Base-by-base conservation (phyloP, 2,329 filamentous ascomycete species). In the Penicillium sp. region DNA sequence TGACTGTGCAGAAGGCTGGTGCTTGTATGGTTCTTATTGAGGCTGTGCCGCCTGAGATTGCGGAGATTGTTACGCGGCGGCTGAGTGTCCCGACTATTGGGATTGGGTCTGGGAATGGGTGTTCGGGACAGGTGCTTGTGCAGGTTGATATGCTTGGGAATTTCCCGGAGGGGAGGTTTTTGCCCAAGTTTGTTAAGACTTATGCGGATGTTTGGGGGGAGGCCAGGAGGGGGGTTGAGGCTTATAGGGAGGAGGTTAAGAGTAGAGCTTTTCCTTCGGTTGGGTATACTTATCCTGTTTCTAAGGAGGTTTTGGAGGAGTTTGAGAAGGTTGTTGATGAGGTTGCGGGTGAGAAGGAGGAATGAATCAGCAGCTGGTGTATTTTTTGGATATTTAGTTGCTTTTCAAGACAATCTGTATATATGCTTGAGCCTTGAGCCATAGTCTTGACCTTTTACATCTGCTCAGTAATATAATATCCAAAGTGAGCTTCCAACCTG, bases 161-260 rank as follows among this genome's bases (percentile, higher is more conserved):
- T 75, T 97, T 93, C 67, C 92, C 93, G 1, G 91, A 91, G 0
- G 94, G 93, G 0, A 82, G 93, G 17, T 94, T 92, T 73, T 77
- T 97, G 52, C 93, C 93, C 50, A 97, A 96, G 74, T 99, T 99
- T 71, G 93, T 97, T 62, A 97, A 96, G 80, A 86, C 89, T 74
- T 99, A 94, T 73, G 93, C 91, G 38, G 84, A 96, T 74, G 89
- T 97, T 3, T 99, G 93, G 92, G 81, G 81, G 4, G 92, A 96
- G 78, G 87, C 86, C 43, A 77, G 88, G 66, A 83, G 78, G 62
- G 93, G 92, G 4, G 89, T 97, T 59, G 84, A 89, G 73, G 76
- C 86, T 50, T 99, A 96, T 74, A 85, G 86, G 64, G 83, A 86
- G 9, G 94, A 97, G 66, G 93, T 97, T n/a, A 97, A 96, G 80